phyloP scores from a whole-genome alignment of 2,329 filamentous ascomycete species.

The Xylariomycetidae sp. region DNA sequence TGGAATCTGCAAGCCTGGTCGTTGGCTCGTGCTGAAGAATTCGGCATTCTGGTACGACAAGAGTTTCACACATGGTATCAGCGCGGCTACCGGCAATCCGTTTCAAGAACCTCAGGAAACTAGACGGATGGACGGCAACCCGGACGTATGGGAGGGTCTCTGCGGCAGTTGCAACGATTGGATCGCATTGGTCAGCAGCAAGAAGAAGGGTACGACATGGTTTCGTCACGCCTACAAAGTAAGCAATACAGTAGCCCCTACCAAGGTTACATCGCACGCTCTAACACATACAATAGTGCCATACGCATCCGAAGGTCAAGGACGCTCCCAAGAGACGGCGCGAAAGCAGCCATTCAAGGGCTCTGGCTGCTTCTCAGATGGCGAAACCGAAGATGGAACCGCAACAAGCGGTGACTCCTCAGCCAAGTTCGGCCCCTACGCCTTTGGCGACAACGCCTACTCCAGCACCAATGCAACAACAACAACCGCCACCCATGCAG shows the following conservation, averaged over 20 bases:
- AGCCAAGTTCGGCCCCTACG: constrained; percentile 33
- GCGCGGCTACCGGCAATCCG: constrained; percentile 71
- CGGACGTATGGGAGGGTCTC: constrained; percentile 76
- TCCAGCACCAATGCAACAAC: constrained; percentile 18
- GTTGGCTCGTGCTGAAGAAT: constrained; percentile 86
- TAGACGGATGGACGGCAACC: constrained; percentile 72
- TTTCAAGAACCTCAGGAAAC: constrained; percentile 76
- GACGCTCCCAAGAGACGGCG: constrained; percentile 65
- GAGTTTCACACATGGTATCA: constrained; percentile 83
- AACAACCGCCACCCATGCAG: constrained; percentile 20
- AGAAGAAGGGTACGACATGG: constrained; percentile 91
- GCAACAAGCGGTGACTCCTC: constrained; percentile 37
- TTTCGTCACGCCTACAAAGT: constrained; percentile 88
- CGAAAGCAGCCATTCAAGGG: constrained; percentile 52
- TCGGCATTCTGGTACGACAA: constrained; percentile 93
- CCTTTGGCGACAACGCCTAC: constrained; percentile 37
- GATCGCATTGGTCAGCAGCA: constrained; percentile 77
- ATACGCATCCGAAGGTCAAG: constrained; percentile 67
- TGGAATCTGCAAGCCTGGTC: constrained; percentile 78
- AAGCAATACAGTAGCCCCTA: constrained; percentile 6
- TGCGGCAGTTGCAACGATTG: constrained; percentile 76
- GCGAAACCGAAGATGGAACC: constrained; percentile 45
- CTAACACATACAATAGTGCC: constrained; percentile 46
- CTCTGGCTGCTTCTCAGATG: constrained; percentile 36
- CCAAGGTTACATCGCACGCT: background rate